Conservation (phyloP, 1,284 basidiomycete genomes). For the Sanguinoderma infundibulare region DNA sequence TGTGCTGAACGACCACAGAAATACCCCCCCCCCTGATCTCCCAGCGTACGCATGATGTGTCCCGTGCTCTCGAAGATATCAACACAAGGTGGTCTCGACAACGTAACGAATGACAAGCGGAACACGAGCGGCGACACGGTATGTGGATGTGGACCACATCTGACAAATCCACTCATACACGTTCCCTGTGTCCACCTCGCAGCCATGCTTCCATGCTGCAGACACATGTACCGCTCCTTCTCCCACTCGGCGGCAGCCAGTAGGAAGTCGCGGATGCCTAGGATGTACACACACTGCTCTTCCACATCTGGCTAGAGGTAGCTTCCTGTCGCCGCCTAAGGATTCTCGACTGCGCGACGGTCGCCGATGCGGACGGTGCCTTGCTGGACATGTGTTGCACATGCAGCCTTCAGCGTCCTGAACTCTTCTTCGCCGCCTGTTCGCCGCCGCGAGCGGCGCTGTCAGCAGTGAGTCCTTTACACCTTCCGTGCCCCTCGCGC, state of each 20-base stretch:
- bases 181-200: background rate
- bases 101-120: background rate
- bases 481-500: background rate
- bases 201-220: background rate
- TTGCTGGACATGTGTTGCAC: background rate
- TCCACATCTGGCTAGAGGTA: background rate
- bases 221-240: background rate
- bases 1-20: too few relatives aligned
- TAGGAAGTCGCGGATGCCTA: background rate
- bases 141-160: background rate
- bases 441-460: background rate
- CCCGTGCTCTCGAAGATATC: too few relatives aligned
- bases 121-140: background rate
- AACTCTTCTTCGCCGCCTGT: background rate
- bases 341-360: background rate
- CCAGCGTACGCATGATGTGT: too few relatives aligned
- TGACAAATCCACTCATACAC: background rate
- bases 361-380: background rate
- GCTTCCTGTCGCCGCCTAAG: background rate
- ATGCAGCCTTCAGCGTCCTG: background rate
- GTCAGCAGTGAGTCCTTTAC: background rate
- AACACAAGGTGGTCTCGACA: background rate
- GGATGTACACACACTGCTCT: background rate
- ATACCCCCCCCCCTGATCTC: too few relatives aligned
- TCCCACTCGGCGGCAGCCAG: background rate